These are phyloP conservation scores for Takashimella tepidaria DNA, from an alignment of 1,284 basidiomycete genomes.

Conservation along the genomic window DNA sequence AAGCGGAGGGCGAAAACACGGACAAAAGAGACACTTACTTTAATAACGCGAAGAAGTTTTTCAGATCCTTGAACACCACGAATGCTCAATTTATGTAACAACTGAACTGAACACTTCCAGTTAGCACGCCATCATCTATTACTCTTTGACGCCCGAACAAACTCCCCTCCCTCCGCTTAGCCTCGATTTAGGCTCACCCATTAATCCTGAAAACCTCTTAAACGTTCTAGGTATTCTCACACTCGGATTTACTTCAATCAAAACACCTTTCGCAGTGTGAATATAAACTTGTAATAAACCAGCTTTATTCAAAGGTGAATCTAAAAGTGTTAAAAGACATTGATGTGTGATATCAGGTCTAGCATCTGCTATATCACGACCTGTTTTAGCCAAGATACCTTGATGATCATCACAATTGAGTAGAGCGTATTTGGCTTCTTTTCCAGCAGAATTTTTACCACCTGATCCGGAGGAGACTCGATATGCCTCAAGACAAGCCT, in stretches of 20 bases:
- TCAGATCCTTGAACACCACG: conserved; percentile 93
- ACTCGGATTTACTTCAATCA: conserved; percentile 98
- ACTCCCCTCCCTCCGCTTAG: not conserved
- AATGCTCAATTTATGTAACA: conserved; percentile 92
- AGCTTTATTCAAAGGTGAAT: conserved; percentile 97
- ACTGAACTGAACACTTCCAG: no score
- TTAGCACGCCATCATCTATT: no score
- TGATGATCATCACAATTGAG: conserved; percentile 99
- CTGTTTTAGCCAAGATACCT: conserved; percentile 95
- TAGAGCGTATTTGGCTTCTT: conserved; percentile 91
- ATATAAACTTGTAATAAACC: conserved; percentile 97
- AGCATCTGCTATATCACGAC: conserved; percentile 95
- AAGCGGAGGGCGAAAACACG: no score
- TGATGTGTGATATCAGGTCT: conserved; percentile 98
- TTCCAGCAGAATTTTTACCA: conserved; percentile 51
- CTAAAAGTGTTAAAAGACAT: conserved; percentile 92
- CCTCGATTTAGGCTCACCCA: conserved; percentile 62
- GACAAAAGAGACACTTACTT: conserved; percentile 55
- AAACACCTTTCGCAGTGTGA: conserved; percentile 90
- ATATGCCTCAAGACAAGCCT: conserved; percentile 92
- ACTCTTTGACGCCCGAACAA: not conserved
- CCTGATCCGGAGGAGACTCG: conserved; percentile 61
- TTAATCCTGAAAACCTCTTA: conserved; percentile 95
- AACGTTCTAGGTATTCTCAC: conserved; percentile 97
- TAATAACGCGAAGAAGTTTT: conserved; percentile 94